Conservation (phyloP, 1,284 basidiomycete species). For the Sporisorium sorghi region DNA sequence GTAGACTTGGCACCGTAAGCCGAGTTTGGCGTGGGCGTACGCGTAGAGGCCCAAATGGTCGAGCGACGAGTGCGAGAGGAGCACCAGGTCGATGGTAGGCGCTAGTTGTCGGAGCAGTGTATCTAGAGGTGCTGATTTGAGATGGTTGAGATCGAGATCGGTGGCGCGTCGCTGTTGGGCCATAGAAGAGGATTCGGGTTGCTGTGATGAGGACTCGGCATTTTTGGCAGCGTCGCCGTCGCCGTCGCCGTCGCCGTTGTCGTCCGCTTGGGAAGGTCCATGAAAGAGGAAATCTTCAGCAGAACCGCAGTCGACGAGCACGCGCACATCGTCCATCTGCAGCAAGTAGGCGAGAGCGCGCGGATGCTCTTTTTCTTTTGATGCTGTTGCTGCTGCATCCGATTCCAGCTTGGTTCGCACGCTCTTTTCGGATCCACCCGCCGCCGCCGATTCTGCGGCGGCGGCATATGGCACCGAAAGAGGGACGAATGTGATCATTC, state of each 20-base stretch:
- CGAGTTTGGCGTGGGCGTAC: slow-evolving; percentile 88
- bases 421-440: slow-evolving; percentile 13
- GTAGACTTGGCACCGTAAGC: slow-evolving; percentile 90
- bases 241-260: neutral
- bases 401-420: slow-evolving; percentile 42
- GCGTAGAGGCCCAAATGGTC: slow-evolving; percentile 89
- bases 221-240: slow-evolving; percentile 1
- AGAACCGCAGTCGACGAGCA: slow-evolving; percentile 89
- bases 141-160: slow-evolving; percentile 30
- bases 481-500: slow-evolving; percentile 61
- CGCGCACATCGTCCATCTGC: slow-evolving; percentile 91
- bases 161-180: slow-evolving; percentile 40
- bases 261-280: slow-evolving; percentile 4
- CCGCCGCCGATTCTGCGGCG: slow-evolving; percentile 5
- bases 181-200: slow-evolving; percentile 44
- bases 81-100: slow-evolving; percentile 82
- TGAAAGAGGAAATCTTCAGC: slow-evolving; percentile 64
- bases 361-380: slow-evolving; percentile 51
- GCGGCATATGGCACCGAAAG: slow-evolving; percentile 57
- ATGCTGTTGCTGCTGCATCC: slow-evolving; percentile 8
- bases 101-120: slow-evolving; percentile 70
- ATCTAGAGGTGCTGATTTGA: slow-evolving; percentile 46
- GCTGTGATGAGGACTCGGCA: neutral
- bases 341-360: slow-evolving; percentile 77
- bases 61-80: slow-evolving; percentile 92